A percentile compares a stretch with the other conserved stretches of the same genome.
Evolutionary conservation across 352 stramenopile genomes (phyloP).

Genomic region (Phytophthora sp.): DNA sequence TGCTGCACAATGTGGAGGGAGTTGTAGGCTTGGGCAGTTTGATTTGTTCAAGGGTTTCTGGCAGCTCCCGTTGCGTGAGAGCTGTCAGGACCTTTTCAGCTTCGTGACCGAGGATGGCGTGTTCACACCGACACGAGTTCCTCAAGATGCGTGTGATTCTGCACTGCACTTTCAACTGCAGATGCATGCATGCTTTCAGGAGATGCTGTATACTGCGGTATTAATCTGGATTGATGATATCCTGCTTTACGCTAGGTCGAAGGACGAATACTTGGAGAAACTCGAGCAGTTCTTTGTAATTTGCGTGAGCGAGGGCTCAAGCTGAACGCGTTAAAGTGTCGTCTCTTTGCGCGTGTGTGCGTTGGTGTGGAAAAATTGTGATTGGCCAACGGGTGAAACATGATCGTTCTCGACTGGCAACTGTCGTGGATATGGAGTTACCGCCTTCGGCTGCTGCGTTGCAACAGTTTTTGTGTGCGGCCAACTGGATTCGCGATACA

Average conservation of each 20-base stretch:
- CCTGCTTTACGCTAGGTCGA: slow-evolving; percentile 1
- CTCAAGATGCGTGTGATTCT: neutral
- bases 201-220: neutral
- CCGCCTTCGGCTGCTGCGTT: slow-evolving; percentile 10
- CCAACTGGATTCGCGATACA: slow-evolving; percentile 24
- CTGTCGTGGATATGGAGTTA: neutral
- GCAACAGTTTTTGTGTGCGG: slow-evolving; percentile 5
- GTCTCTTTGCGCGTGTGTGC: slow-evolving; percentile 3
- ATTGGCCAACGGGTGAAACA: slow-evolving; percentile 5
- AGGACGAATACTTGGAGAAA: slow-evolving; percentile 3
- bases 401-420: neutral
- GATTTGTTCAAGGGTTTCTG: slow-evolving; percentile 29
- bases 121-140: slow-evolving; percentile 2
- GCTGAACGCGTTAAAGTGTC: slow-evolving; percentile 23
- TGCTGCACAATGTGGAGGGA: neutral
- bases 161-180: slow-evolving; percentile 1
- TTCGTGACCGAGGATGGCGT: slow-evolving; percentile 23
- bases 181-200: neutral
- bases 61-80: slow-evolving; percentile 20
- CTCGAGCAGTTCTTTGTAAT: neutral
- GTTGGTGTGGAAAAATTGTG: slow-evolving; percentile 32
- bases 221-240: slow-evolving; percentile 1
- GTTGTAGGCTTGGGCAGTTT: slow-evolving; percentile 1
- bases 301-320: slow-evolving; percentile 10
- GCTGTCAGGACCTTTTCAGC: slow-evolving; percentile 11